These are phyloP conservation scores for Cardamine chenopodiifolia DNA, from an alignment of 345 rosid species.

Conservation along the genomic window DNA sequence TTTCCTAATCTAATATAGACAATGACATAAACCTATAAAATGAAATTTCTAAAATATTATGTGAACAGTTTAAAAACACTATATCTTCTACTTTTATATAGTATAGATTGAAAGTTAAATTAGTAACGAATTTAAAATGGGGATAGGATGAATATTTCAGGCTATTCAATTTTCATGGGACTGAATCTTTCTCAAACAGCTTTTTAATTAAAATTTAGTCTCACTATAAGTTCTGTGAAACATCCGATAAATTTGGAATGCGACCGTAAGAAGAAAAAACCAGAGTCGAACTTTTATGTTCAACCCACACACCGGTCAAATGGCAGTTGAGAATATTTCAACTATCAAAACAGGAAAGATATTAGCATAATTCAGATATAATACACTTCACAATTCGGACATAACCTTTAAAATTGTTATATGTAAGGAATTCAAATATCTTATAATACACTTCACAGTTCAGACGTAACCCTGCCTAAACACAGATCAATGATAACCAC, in stretches of 20 bases:
- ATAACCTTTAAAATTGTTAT: too few species aligned
- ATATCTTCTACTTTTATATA: too few species aligned
- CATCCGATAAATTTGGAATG: background rate
- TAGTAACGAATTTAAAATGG: background rate
- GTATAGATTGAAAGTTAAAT: background rate
- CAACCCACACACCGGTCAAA: conserved; percentile 2
- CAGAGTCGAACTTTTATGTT: background rate
- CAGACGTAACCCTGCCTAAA: background rate
- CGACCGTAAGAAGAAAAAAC: background rate
- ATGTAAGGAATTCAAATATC: too few species aligned
- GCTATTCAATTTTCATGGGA: background rate
- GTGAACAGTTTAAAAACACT: too few species aligned
- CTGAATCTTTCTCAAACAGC: background rate
- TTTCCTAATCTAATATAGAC: too few species aligned
- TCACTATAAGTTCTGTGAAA: background rate
- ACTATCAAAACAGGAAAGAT: background rate
- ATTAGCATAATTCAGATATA: background rate
- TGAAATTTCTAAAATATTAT: too few species aligned
- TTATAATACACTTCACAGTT: background rate
- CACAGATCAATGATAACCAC: background rate
- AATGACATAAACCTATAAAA: too few species aligned
- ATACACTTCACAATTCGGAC: too few species aligned
- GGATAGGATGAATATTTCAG: background rate
- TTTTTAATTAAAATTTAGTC: background rate
- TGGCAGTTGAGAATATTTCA: conserved; percentile 14